These are phyloP conservation scores for Porodaedalea pini DNA, from an alignment of 1,284 basidiomycete genomes.

Conservation along the genomic window DNA sequence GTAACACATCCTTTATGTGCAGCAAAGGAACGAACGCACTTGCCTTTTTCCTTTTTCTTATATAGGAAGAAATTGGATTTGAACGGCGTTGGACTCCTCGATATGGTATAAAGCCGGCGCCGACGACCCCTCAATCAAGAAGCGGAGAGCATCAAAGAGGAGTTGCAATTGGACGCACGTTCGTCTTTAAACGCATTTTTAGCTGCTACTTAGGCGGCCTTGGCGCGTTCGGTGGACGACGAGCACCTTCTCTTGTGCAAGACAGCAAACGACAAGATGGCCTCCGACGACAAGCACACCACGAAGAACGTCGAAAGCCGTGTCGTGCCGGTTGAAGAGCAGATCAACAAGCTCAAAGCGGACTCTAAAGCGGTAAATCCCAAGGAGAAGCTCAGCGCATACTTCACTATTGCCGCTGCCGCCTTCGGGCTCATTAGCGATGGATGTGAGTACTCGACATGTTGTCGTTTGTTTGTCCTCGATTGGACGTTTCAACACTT, in stretches of 20 bases:
- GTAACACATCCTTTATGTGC: too few relatives aligned
- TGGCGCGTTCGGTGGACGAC: neutral
- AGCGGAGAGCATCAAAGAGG: neutral
- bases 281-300: conserved; percentile 2
- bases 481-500: neutral
- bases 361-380: conserved; percentile 21
- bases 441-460: conserved; percentile 47
- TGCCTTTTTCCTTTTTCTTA: too few relatives aligned
- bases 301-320: neutral
- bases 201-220: neutral
- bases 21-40: too few relatives aligned
- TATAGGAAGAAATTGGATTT: too few relatives aligned
- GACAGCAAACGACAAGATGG: neutral
- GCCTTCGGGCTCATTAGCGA: conserved; percentile 68
- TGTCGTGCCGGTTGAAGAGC: conserved; percentile 1
- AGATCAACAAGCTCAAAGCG: conserved; percentile 5
- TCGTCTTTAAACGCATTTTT: conserved; percentile 1
- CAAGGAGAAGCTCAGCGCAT: conserved; percentile 49
- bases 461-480: neutral
- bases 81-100: too few relatives aligned
- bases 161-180: conserved; percentile 1
- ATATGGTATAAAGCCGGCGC: neutral
- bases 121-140: neutral
- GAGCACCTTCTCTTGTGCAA: neutral
- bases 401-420: conserved; percentile 60